Evolutionary conservation across 2,329 filamentous ascomycete genomes (phyloP).

Genomic region (Verticillium alfalfae): DNA sequence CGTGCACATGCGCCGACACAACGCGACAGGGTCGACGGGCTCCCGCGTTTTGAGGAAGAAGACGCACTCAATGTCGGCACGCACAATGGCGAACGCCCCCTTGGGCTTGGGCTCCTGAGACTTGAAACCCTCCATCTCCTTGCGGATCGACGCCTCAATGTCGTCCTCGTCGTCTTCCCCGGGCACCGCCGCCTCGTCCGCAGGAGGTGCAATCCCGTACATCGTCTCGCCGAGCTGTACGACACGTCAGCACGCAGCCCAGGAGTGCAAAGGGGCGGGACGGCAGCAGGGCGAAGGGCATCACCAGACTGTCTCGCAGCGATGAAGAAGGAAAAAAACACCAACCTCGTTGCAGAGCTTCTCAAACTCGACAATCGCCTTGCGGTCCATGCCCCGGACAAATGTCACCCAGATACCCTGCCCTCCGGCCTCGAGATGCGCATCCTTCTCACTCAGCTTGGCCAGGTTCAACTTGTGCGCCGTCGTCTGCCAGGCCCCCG

Average conservation of each 20-base stretch:
- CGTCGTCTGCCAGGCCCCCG: slow-evolving; percentile 57
- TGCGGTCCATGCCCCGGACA: slow-evolving; percentile 64
- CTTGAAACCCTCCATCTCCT: slow-evolving; percentile 63
- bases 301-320: not conserved
- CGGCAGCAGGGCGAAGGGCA: too few species aligned
- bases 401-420: slow-evolving; percentile 75
- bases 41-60: slow-evolving; percentile 54
- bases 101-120: slow-evolving; percentile 29
- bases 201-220: slow-evolving; percentile 42
- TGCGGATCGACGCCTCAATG: slow-evolving; percentile 67
- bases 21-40: slow-evolving; percentile 49
- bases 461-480: slow-evolving; percentile 48
- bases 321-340: not conserved
- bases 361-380: slow-evolving; percentile 62
- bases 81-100: slow-evolving; percentile 46
- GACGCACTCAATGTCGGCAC: slow-evolving; percentile 54
- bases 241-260: not conserved
- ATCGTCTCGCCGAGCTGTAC: slow-evolving; percentile 43
- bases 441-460: slow-evolving; percentile 33
- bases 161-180: slow-evolving; percentile 49
- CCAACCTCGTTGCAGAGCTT: slow-evolving; percentile 61
- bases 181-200: slow-evolving; percentile 21
- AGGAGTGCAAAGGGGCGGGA: too few species aligned
- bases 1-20: slow-evolving; percentile 49
- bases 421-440: slow-evolving; percentile 59